Base-by-base conservation (phyloP, 257 asterid species). In the Sherardia arvensis region DNA sequence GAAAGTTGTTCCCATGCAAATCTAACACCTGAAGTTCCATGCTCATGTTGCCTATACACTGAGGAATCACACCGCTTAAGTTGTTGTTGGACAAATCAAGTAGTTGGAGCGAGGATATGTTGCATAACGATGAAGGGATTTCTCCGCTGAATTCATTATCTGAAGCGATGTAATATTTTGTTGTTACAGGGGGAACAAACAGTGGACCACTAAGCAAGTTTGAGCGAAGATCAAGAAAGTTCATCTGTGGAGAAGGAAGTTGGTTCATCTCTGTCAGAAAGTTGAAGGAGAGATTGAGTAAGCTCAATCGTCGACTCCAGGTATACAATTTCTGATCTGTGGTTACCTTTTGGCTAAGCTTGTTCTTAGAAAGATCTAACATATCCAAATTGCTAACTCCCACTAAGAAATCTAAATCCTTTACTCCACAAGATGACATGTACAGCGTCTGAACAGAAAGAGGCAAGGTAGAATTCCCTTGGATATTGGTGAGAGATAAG, bases 71-170 rank as follows among this genome's bases (percentile, higher is more conserved):
- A 2, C 69, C 71, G 21, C 26, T 53, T 28, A 71, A 61, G 45
- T n/a, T 49, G 63, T 71, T 71, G n/a, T 57, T 45, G 21, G 66
- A 57, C 18, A 71, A 65, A 63, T 56, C 66, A 12, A 67, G 66
- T 40, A 67, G 23, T 10, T 0, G 3, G 12, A 45, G 51, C 0
- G 4, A 20, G 23, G 1, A 28, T 18, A 63, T 26, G 43, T 53
- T 45, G 6, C 67, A 18, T 5, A 68, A 63, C 3, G 25, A 56
- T 5, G 23, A 26, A 10, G 73, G 76, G 28, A 70, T 66, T 26
- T 28, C 66, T 11, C 79, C 79, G 1, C 34, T 15, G 40, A 75
- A 63, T 1, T 71, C 32, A 36, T 75, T 63, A 23, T n/a, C 32
- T 5, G 78, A 68, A 23, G 40, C 64, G 18, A 59, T 8, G 59